phyloP scores from a whole-genome alignment of 1,284 basidiomycete genomes.

The Ceratobasidium sp. region DNA sequence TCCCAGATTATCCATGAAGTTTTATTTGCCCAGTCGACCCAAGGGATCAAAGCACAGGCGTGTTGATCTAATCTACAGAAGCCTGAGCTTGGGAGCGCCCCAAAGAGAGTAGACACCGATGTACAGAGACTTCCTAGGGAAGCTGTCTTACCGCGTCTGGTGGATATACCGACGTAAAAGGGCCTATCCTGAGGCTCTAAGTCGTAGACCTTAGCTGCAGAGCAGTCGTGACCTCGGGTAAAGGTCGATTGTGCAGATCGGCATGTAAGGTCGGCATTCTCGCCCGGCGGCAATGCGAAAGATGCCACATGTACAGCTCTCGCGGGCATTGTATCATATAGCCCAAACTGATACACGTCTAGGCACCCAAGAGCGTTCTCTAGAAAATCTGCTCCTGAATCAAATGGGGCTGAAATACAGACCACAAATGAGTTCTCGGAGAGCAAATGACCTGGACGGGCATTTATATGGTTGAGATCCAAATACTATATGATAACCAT shows the following conservation, averaged over 20 bases:
- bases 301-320: background rate
- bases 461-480: background rate
- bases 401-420: background rate
- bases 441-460: background rate
- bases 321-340: background rate
- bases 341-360: conserved; percentile 7
- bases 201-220: background rate
- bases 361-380: background rate
- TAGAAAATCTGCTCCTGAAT: background rate
- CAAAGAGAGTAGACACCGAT: background rate
- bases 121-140: background rate
- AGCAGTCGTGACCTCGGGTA: background rate
- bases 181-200: background rate
- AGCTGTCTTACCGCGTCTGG: background rate
- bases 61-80: too few relatives aligned
- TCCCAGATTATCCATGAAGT: background rate
- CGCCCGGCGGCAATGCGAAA: background rate
- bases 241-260: background rate
- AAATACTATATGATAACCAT: background rate
- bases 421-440: background rate
- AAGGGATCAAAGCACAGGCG: background rate
- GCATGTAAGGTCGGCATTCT: background rate
- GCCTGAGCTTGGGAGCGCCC: background rate
- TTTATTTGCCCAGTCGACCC: conserved; percentile 1
- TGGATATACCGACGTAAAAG: background rate